Evolutionary conservation across 177 flowering plant species (phyloP).

Genomic region (Telopea speciosissima): DNA sequence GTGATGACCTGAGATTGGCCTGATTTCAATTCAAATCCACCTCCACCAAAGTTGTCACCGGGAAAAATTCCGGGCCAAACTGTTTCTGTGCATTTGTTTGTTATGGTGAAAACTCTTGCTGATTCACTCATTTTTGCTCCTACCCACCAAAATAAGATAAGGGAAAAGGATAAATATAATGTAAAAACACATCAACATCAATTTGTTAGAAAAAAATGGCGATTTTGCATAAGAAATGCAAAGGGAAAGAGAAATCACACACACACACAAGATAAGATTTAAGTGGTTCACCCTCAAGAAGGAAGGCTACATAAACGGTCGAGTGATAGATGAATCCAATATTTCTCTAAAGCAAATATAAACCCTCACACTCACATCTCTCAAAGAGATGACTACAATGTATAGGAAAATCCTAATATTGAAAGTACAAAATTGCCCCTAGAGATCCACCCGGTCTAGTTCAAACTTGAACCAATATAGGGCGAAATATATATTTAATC

Average conservation of each 20-base stretch:
- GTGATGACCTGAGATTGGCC: slow-evolving; percentile 49
- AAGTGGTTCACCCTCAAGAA: too few species aligned
- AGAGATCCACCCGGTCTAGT: too few species aligned
- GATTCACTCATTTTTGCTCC: slow-evolving; percentile 27
- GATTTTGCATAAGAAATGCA: too few species aligned
- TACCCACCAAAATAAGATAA: slow-evolving; percentile 12
- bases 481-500: too few species aligned
- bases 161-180: neutral
- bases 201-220: neutral
- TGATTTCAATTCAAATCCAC: slow-evolving; percentile 57
- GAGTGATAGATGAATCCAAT: too few species aligned
- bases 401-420: too few species aligned
- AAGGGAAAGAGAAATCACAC: too few species aligned
- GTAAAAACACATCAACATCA: neutral
- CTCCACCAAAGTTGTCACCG: slow-evolving; percentile 61
- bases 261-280: too few species aligned
- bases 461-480: too few species aligned
- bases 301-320: too few species aligned
- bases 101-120: slow-evolving; percentile 64
- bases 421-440: too few species aligned
- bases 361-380: too few species aligned
- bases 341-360: neutral
- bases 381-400: neutral
- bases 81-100: slow-evolving; percentile 64
- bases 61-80: slow-evolving; percentile 82